Evolutionary conservation across 148 eudicot genomes (phyloP).

Genomic region (Amaranthus cruentus): DNA sequence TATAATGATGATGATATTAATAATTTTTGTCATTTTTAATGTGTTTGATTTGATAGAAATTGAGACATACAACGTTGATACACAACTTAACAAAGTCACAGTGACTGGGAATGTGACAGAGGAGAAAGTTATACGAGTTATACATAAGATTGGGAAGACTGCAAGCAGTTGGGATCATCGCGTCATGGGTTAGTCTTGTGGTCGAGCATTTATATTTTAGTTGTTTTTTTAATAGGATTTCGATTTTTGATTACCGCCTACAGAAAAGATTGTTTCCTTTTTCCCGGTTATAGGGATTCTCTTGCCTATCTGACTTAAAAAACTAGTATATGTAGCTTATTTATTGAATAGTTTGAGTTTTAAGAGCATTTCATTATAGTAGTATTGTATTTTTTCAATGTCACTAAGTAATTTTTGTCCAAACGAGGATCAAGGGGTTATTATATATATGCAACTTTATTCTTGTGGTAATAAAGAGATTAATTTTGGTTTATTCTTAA

Average conservation of each 20-base stretch:
- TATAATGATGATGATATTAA: neutral
- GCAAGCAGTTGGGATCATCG: constrained; percentile 52
- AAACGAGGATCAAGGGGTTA: no score
- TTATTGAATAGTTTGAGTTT: neutral
- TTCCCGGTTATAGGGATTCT: no score
- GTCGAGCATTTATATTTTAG: constrained; percentile 14
- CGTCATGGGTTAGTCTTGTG: neutral
- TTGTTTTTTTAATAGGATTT: no score
- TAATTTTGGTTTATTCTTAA: no score
- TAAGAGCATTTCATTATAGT: no score
- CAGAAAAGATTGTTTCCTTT: no score
- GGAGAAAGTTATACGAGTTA: constrained; percentile 58
- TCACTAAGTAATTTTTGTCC: no score
- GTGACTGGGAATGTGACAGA: constrained; percentile 83
- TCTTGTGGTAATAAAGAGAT: no score
- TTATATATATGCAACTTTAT: no score
- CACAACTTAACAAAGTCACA: constrained; percentile 65
- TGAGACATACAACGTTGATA: constrained; percentile 77
- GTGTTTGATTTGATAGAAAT: constrained; percentile 42
- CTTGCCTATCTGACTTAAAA: neutral
- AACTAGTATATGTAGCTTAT: constrained; percentile 2
- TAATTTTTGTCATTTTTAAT: neutral
- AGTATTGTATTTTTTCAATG: no score
- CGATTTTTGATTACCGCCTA: no score
- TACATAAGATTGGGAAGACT: constrained; percentile 80